Evolutionary conservation across 116 monocot genomes (phyloP).

Genomic region (Cymodocea nodosa): DNA sequence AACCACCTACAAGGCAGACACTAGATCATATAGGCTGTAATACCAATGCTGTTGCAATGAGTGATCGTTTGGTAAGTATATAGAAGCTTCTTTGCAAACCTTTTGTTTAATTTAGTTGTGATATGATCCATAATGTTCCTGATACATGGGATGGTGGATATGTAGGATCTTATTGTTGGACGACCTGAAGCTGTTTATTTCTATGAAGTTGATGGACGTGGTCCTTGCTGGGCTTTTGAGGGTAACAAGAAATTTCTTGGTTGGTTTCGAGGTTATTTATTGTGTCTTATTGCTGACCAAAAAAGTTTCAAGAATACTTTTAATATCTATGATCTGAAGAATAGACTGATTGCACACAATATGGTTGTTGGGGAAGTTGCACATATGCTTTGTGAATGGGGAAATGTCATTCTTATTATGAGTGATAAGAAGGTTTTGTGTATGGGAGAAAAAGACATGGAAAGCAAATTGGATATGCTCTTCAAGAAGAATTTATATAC

Average conservation of each 20-base stretch:
- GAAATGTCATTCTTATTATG: conserved; percentile 80
- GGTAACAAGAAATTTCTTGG: conserved; percentile 90
- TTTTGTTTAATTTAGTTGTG: conserved; percentile 3
- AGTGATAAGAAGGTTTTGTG: conserved; percentile 60
- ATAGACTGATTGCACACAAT: conserved; percentile 82
- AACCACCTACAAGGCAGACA: conserved; percentile 69
- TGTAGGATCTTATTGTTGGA: conserved; percentile 87
- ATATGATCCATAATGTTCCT: neutral
- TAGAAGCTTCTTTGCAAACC: neutral
- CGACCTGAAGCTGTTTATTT: conserved; percentile 96
- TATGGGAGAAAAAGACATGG: conserved; percentile 97
- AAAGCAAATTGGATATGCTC: conserved; percentile 97
- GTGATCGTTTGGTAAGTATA: conserved; percentile 59
- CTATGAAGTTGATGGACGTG: conserved; percentile 87
- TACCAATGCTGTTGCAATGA: conserved; percentile 71
- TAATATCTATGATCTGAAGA: conserved; percentile 94
- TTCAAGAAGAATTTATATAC: conserved; percentile 98
- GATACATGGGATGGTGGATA: neutral
- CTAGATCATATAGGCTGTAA: conserved; percentile 87
- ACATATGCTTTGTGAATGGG: conserved; percentile 95
- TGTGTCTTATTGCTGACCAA: conserved; percentile 71
- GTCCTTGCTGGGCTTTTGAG: conserved; percentile 98
- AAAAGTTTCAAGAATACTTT: conserved; percentile 45
- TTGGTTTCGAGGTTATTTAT: conserved; percentile 94
- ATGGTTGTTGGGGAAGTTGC: conserved; percentile 75